A percentile compares a stretch with the other conserved stretches of the same genome.
These are phyloP conservation scores for Rhododendron griersonianum DNA, from an alignment of 148 eudicot genomes.

Conservation along the genomic window DNA sequence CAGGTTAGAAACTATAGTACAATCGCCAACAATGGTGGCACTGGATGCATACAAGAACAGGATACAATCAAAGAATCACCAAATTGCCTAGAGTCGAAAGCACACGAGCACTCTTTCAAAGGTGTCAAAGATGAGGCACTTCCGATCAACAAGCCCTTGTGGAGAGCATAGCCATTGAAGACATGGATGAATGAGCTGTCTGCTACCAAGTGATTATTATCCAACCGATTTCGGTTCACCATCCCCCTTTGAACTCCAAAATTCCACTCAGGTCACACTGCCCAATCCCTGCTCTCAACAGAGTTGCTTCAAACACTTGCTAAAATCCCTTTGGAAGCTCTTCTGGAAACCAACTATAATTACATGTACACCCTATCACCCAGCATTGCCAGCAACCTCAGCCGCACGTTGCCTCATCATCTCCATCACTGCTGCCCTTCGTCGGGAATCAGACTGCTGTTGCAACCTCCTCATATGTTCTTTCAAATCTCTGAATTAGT, in stretches of 20 bases:
- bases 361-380: constrained; percentile 20
- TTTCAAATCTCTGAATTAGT: constrained; percentile 58
- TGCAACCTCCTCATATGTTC: constrained; percentile 73
- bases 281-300: not conserved
- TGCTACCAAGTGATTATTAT: not conserved
- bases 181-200: constrained; percentile 4
- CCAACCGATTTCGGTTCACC: not conserved
- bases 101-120: not conserved
- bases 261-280: not conserved
- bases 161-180: not conserved
- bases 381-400: constrained; percentile 66
- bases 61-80: constrained; percentile 17
- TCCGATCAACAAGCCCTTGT: not conserved
- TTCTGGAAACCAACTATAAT: constrained; percentile 1
- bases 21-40: constrained; percentile 7
- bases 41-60: not conserved
- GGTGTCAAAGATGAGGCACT: not conserved
- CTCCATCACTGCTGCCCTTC: constrained; percentile 94
- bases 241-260: not conserved
- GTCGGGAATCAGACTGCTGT: constrained; percentile 79
- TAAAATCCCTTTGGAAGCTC: not conserved
- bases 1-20: constrained; percentile 1
- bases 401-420: constrained; percentile 98
- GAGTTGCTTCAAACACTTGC: not conserved
- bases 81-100: not conserved